Evolutionary conservation across 2,329 filamentous ascomycete genomes (phyloP), one percentile per base, ranked within the genome.

Genomic region (Trichophyton simii): DNA sequence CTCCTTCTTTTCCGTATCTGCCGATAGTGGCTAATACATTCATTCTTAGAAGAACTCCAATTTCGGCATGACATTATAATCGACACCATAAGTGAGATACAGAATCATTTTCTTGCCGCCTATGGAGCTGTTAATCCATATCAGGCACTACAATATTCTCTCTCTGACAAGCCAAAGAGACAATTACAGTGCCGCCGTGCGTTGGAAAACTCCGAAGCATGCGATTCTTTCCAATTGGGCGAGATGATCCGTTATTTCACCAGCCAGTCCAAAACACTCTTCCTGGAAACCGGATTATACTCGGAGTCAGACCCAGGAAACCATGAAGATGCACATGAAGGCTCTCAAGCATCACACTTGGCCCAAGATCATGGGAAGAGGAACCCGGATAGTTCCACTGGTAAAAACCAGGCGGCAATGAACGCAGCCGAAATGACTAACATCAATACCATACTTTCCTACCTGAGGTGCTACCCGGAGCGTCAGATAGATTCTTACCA

Each of bases 191-290:
- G 76, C 62, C 73, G 72, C 34, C 73, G 72, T 55, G 74, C 70
- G 9, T 72, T 75, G 61, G 72, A 68, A 50, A 76, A 77, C 48
- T 75, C 74, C 5, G 72, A 69, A 50, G 71, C 73, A 60, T 78
- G 76, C 62, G 76, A 78, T 61, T 68, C 73, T 3, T 78, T 77
- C 61, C 75, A 78, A 50, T 67, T 77, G 0, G 76, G 76, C 11
- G 74, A 77, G 64, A 77, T 77, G 69, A 68, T 72, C 20, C 72
- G 74, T 8, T 78, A 77, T 63, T 76, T 78, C 46, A 65, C 71
- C 3, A 63, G 74, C 36, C 71, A 75, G 38, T 71, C 75, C 38
- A 76, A 72, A 57, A 77, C 73, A 0, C 68, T 77, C 41, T 73
- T 75, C 41, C 48, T 78, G n/a, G 73, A 73, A 50, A 76, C 74